Evolutionary conservation across 2,329 filamentous ascomycete species (phyloP).

Genomic region (Paracoccidioides lutzii): DNA sequence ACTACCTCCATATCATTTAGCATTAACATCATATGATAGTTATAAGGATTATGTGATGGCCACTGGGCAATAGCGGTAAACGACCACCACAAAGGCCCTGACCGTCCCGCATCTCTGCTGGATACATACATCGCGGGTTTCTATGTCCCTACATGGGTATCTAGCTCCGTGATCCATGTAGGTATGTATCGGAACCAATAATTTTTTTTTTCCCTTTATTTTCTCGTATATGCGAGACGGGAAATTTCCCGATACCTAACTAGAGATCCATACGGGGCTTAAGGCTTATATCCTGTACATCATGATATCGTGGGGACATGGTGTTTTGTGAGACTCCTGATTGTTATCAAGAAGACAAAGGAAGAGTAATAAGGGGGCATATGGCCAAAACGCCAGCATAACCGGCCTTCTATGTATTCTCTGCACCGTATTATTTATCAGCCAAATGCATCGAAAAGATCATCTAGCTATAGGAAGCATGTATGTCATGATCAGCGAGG

Average conservation of each 20-base stretch:
- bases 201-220: neutral
- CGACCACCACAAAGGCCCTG: neutral
- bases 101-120: neutral
- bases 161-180: neutral
- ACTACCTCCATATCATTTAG: neutral
- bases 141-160: neutral
- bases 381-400: too few relatives aligned
- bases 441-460: too few relatives aligned
- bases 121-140: neutral
- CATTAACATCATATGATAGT: neutral
- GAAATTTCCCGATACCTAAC: neutral
- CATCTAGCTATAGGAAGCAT: neutral
- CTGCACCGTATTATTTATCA: too few relatives aligned
- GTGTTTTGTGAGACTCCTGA: too few relatives aligned
- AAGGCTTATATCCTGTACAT: neutral
- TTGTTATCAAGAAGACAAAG: neutral
- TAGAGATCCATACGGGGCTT: neutral
- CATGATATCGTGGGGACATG: neutral
- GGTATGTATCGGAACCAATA: neutral
- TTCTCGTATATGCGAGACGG: neutral
- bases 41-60: neutral
- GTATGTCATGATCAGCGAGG: neutral
- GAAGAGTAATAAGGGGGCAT: neutral
- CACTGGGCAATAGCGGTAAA: neutral
- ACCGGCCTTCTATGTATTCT: too few relatives aligned